A percentile compares a stretch with the other conserved stretches of the same genome.
phyloP scores from a whole-genome alignment of 2,329 filamentous ascomycete species.

The Alternaria infectoria region DNA sequence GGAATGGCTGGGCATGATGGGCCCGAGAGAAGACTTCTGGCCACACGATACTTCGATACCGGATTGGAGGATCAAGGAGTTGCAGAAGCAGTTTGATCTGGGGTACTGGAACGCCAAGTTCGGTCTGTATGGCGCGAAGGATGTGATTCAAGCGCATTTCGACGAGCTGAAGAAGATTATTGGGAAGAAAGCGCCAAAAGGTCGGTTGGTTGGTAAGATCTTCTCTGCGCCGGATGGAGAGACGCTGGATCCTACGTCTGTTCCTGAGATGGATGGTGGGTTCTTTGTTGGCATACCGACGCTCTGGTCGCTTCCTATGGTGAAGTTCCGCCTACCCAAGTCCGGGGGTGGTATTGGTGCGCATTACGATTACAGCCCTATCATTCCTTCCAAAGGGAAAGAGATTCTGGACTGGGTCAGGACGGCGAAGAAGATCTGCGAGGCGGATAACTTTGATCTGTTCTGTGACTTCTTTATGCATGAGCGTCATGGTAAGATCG shows the following conservation, averaged over 20 bases:
- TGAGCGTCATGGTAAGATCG: slow-evolving; percentile 44
- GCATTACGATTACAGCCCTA: slow-evolving; percentile 42
- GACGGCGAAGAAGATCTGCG: slow-evolving; percentile 52
- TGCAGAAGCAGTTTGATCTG: slow-evolving; percentile 51
- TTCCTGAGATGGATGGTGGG: slow-evolving; percentile 39
- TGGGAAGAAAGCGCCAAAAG: slow-evolving; percentile 45
- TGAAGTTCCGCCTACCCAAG: slow-evolving; percentile 40
- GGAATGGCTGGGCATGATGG: slow-evolving; percentile 56
- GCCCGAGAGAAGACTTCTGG: slow-evolving; percentile 54
- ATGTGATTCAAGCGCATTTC: slow-evolving; percentile 55
- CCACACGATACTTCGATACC: slow-evolving; percentile 53
- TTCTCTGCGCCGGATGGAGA: slow-evolving; percentile 49
- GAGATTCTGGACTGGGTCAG: slow-evolving; percentile 52
- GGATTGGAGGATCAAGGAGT: slow-evolving; percentile 53
- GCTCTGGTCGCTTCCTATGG: slow-evolving; percentile 42
- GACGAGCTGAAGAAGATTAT: slow-evolving; percentile 50
- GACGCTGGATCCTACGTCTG: slow-evolving; percentile 47
- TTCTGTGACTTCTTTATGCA: slow-evolving; percentile 59
- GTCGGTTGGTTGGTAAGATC: slow-evolving; percentile 47
- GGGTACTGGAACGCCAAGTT: slow-evolving; percentile 57
- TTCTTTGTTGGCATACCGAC: slow-evolving; percentile 42
- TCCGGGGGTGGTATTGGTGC: slow-evolving; percentile 36
- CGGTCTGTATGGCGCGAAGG: slow-evolving; percentile 53
- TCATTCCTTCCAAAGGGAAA: slow-evolving; percentile 45
- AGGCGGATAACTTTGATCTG: slow-evolving; percentile 52